Conservation (phyloP, 139 green algal species). For the Astrephomene gubernaculifera region DNA sequence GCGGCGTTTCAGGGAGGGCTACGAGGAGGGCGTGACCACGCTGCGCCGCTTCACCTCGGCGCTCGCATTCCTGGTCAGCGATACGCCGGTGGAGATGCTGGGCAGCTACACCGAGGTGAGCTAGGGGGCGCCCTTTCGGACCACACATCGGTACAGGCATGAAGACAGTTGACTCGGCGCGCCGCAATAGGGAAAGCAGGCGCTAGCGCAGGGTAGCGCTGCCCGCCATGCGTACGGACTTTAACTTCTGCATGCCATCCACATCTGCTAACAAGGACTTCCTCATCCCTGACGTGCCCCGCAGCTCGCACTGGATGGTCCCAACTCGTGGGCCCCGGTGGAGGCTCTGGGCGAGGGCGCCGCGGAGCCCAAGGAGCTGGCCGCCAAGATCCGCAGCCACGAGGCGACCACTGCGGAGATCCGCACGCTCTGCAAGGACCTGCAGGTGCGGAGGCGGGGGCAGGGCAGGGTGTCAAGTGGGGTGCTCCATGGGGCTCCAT, state of each 20-base stretch:
- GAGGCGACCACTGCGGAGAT: constrained; percentile 86
- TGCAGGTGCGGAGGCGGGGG: constrained; percentile 86
- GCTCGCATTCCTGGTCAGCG: constrained; percentile 81
- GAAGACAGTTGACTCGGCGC: too few species aligned
- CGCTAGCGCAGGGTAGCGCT: too few species aligned
- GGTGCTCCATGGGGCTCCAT: too few species aligned
- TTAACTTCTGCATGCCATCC: too few species aligned
- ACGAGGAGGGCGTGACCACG: constrained; percentile 93
- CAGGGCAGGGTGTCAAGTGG: too few species aligned
- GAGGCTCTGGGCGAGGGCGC: constrained; percentile 42
- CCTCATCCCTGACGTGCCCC: too few species aligned
- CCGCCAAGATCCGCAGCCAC: constrained; percentile 62
- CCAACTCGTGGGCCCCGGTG: constrained; percentile 39
- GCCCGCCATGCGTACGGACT: too few species aligned
- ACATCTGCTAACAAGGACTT: too few species aligned
- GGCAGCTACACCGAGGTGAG: constrained; percentile 72
- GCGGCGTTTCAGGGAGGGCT: constrained; percentile 84
- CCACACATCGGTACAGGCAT: neutral
- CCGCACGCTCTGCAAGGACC: constrained; percentile 85
- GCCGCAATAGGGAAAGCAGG: too few species aligned
- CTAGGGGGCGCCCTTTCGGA: neutral
- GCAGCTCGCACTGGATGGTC: constrained; percentile 55
- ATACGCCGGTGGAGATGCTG: constrained; percentile 92
- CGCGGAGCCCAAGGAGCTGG: constrained; percentile 55
- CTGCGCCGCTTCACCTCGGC: constrained; percentile 64